Evolutionary conservation across 306 rosid genomes (phyloP).

Genomic region (Casuarina equisetifolia): DNA sequence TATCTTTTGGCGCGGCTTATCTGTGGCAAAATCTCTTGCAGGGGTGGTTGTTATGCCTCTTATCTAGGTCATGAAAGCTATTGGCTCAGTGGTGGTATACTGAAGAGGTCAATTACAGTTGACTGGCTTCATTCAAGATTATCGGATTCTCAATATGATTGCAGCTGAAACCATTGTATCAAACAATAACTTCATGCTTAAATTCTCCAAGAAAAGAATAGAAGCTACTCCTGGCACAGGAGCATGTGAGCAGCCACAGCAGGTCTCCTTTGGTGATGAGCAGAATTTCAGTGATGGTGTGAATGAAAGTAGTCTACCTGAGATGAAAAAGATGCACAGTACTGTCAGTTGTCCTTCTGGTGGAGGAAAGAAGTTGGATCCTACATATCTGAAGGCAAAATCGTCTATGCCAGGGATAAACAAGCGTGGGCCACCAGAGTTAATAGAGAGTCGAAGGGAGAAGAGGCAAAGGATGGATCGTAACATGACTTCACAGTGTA

Average conservation of each 20-base stretch:
- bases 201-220: conserved; percentile 53
- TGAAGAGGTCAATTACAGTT: conserved; percentile 3
- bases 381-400: conserved; percentile 23
- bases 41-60: neutral
- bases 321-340: conserved; percentile 1
- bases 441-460: conserved; percentile 46
- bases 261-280: conserved; percentile 27
- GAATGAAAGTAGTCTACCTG: conserved; percentile 1
- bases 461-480: conserved; percentile 78
- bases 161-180: conserved; percentile 58
- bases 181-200: conserved; percentile 59
- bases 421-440: conserved; percentile 50
- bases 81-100: neutral
- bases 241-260: conserved; percentile 36
- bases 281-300: conserved; percentile 15
- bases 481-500: conserved; percentile 45
- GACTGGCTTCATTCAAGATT: neutral
- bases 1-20: neutral
- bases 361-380: conserved; percentile 15
- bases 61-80: neutral
- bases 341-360: conserved; percentile 9
- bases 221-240: conserved; percentile 45
- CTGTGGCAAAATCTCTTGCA: neutral
- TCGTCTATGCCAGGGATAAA: conserved; percentile 32
- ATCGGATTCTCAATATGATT: conserved; percentile 48